Conservation (phyloP, 2,329 filamentous ascomycete species). For the Arthrinium puccinioides region DNA sequence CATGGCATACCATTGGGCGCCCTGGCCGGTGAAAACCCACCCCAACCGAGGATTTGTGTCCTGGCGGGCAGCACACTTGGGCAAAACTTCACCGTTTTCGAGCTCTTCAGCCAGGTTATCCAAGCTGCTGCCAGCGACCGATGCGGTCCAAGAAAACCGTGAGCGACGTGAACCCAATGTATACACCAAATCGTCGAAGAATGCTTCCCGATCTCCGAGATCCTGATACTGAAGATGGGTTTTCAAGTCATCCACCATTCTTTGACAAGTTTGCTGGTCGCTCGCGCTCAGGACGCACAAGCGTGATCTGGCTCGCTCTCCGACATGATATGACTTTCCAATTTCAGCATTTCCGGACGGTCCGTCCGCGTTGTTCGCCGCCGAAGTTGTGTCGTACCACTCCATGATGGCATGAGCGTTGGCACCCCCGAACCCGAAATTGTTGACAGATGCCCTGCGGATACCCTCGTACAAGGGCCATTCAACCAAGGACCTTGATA, state of each 20-base stretch:
- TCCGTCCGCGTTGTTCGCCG: constrained; percentile 19
- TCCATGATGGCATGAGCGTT: constrained; percentile 17
- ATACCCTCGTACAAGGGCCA: constrained; percentile 2
- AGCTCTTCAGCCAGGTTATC: background rate
- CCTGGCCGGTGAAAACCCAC: constrained; percentile 13
- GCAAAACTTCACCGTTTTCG: background rate
- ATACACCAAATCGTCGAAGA: background rate
- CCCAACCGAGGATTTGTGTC: constrained; percentile 7
- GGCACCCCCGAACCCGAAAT: constrained; percentile 11
- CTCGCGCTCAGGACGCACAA: constrained; percentile 13
- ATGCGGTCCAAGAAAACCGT: background rate
- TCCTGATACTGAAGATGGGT: constrained; percentile 9
- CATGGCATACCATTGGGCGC: constrained; percentile 14
- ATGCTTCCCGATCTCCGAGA: background rate
- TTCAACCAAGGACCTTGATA: constrained; percentile 2
- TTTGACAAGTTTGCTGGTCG: constrained; percentile 9
- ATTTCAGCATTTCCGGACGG: constrained; percentile 21
- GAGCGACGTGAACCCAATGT: background rate
- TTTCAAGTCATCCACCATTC: constrained; percentile 10
- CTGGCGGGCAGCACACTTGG: background rate
- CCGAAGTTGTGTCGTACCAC: constrained; percentile 23
- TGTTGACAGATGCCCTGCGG: constrained; percentile 5
- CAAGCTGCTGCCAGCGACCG: background rate
- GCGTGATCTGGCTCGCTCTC: background rate
- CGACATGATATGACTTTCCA: constrained; percentile 3